phyloP scores from a whole-genome alignment of 2,329 filamentous ascomycete genomes.

The Colletotrichum tamarilloi region DNA sequence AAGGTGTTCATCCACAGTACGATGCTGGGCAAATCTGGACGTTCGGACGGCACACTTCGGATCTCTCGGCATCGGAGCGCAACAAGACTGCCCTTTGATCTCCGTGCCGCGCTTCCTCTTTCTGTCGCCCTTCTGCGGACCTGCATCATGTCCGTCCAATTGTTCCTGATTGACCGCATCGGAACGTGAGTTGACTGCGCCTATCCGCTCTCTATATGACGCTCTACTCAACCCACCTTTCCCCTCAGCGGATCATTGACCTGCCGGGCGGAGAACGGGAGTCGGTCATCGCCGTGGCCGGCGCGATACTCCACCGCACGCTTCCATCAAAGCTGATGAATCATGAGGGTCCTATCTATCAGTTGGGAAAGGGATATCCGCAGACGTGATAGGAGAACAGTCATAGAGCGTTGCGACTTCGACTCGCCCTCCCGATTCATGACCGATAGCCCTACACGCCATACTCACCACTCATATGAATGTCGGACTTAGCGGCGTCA shows the following conservation, averaged over 20 bases:
- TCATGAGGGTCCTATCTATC: neutral
- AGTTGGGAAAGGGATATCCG: neutral
- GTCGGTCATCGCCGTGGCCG: neutral
- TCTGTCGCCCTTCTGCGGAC: conserved; percentile 12
- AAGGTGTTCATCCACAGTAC: neutral
- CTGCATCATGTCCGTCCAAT: conserved; percentile 26
- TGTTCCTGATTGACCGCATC: conserved; percentile 22
- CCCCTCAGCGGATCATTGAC: neutral
- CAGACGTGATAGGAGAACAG: neutral
- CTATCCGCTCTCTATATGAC: conserved; percentile 6
- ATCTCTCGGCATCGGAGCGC: conserved; percentile 24
- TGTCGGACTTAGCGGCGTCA: neutral
- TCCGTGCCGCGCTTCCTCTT: conserved; percentile 6
- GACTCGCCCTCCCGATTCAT: neutral
- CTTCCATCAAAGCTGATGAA: neutral
- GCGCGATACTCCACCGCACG: neutral
- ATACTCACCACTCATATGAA: neutral
- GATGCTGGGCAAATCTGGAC: neutral
- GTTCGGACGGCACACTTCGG: neutral
- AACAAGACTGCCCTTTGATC: conserved; percentile 6
- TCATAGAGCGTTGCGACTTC: neutral
- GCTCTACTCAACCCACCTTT: neutral
- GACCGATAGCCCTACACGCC: neutral
- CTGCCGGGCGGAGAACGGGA: neutral
- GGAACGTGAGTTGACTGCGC: neutral